These are phyloP conservation scores for Gynostemma pentaphyllum DNA, from an alignment of 306 rosid genomes.

Conservation along the genomic window DNA sequence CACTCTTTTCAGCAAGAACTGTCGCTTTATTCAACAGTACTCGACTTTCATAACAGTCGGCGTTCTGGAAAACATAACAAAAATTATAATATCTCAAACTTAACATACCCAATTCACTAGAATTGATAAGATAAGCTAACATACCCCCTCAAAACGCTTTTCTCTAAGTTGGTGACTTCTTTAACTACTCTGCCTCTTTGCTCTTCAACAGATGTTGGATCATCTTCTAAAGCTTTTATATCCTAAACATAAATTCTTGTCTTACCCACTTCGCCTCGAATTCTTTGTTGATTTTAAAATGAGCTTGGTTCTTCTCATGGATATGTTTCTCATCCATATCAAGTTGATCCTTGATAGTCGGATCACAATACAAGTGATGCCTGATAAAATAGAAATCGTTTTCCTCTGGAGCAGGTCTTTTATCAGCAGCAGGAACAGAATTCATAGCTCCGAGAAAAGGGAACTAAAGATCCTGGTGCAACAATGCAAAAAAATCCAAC, in stretches of 20 bases:
- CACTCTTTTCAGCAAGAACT: slow-evolving; percentile 69
- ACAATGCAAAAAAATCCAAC: slow-evolving; percentile 10
- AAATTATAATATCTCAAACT: neutral
- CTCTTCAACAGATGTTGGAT: slow-evolving; percentile 40
- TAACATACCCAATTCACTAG: neutral
- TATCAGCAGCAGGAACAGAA: slow-evolving; percentile 41
- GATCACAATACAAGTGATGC: slow-evolving; percentile 65
- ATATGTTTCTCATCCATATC: slow-evolving; percentile 54
- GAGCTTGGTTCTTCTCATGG: slow-evolving; percentile 58
- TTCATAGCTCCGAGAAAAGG: slow-evolving; percentile 42
- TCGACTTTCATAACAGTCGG: slow-evolving; percentile 61
- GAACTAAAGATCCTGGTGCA: slow-evolving; percentile 27
- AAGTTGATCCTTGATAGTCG: slow-evolving; percentile 47
- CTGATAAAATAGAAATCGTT: slow-evolving; percentile 57
- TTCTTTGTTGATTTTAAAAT: slow-evolving; percentile 53
- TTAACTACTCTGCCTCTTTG: slow-evolving; percentile 58
- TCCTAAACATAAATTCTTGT: slow-evolving; percentile 19
- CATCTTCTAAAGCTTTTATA: slow-evolving; percentile 52
- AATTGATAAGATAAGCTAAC: neutral
- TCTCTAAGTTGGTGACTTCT: slow-evolving; percentile 51
- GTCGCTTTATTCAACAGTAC: slow-evolving; percentile 43
- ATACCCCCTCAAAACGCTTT: slow-evolving; percentile 74
- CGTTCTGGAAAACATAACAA: slow-evolving; percentile 35
- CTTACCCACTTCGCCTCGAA: slow-evolving; percentile 89
- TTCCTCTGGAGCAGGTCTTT: slow-evolving; percentile 96